Conservation (phyloP, 2,329 filamentous ascomycete species). For the Phialophora tarda region DNA sequence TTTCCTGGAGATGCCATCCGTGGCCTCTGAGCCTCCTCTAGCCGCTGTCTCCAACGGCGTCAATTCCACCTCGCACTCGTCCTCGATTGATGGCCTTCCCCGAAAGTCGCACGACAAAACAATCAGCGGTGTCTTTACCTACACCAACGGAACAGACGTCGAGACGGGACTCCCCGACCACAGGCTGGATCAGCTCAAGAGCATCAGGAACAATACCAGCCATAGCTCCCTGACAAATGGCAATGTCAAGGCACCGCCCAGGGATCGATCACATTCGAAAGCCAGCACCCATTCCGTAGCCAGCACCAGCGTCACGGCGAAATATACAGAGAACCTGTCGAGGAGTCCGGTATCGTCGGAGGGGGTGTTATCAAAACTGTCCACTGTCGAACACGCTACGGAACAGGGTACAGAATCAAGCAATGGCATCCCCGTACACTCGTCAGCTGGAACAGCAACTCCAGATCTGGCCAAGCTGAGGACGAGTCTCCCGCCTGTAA, state of each 20-base stretch:
- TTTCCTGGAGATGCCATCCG: slow-evolving; percentile 36
- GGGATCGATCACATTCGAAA: slow-evolving; percentile 49
- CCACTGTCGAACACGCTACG: slow-evolving; percentile 35
- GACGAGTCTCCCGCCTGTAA: slow-evolving; percentile 25
- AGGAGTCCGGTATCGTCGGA: slow-evolving; percentile 37
- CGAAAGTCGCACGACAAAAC: slow-evolving; percentile 53
- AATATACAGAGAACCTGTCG: slow-evolving; percentile 45
- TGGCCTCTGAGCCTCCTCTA: slow-evolving; percentile 35
- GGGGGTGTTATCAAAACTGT: slow-evolving; percentile 36
- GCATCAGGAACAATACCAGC: slow-evolving; percentile 36
- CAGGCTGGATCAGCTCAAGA: slow-evolving; percentile 46
- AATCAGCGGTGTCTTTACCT: slow-evolving; percentile 54
- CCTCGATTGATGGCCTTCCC: slow-evolving; percentile 49
- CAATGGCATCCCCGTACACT: slow-evolving; percentile 37
- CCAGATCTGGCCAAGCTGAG: slow-evolving; percentile 31
- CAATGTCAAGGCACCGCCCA: slow-evolving; percentile 47
- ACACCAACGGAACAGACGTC: slow-evolving; percentile 53
- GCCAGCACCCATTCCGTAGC: slow-evolving; percentile 57
- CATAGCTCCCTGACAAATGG: slow-evolving; percentile 47
- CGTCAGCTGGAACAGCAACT: slow-evolving; percentile 43
- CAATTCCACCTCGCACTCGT: slow-evolving; percentile 29
- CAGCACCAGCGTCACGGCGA: slow-evolving; percentile 39
- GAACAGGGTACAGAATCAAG: slow-evolving; percentile 25
- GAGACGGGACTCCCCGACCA: slow-evolving; percentile 50
- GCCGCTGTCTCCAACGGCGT: slow-evolving; percentile 43